These are phyloP conservation scores for Backusella morwellensis DNA, from an alignment of 192 early-diverging fungal genomes.

Conservation along the genomic window DNA sequence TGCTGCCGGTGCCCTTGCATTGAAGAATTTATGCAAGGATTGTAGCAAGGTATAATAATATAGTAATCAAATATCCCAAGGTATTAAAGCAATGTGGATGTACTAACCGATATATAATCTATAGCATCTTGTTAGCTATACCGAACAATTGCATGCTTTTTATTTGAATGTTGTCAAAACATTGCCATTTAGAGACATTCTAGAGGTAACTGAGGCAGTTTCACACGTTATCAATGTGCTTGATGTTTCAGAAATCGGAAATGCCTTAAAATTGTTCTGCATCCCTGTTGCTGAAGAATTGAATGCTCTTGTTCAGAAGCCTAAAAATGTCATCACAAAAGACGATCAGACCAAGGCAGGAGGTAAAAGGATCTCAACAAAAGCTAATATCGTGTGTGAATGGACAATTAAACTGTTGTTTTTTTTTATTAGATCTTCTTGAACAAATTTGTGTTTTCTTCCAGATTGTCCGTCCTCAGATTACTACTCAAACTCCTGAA, in stretches of 20 bases:
- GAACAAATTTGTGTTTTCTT: conserved; percentile 65
- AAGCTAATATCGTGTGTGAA: background rate
- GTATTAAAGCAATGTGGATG: background rate
- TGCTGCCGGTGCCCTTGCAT: conserved; percentile 81
- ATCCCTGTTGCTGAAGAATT: conserved; percentile 70
- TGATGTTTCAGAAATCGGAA: conserved; percentile 53
- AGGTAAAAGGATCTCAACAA: conserved; percentile 23
- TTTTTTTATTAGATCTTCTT: conserved; percentile 36
- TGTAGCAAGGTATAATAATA: conserved; percentile 75
- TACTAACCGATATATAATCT: conserved; percentile 12
- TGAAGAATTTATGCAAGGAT: conserved; percentile 89
- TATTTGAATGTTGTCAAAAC: conserved; percentile 71
- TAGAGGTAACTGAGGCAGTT: conserved; percentile 86
- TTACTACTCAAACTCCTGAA: conserved; percentile 43
- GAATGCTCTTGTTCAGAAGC: conserved; percentile 55
- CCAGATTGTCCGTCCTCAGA: conserved; percentile 49
- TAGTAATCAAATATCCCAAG: conserved; percentile 17
- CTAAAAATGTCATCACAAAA: conserved; percentile 31
- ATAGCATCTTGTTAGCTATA: conserved; percentile 72
- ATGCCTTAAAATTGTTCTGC: conserved; percentile 72
- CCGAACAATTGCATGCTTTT: conserved; percentile 80
- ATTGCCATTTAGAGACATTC: conserved; percentile 64
- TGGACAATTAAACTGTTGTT: background rate
- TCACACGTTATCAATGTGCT: conserved; percentile 86
- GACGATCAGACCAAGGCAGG: conserved; percentile 34